Base-by-base conservation (phyloP, 108 stramenopile genomes). In the Nitzschia sp. region DNA sequence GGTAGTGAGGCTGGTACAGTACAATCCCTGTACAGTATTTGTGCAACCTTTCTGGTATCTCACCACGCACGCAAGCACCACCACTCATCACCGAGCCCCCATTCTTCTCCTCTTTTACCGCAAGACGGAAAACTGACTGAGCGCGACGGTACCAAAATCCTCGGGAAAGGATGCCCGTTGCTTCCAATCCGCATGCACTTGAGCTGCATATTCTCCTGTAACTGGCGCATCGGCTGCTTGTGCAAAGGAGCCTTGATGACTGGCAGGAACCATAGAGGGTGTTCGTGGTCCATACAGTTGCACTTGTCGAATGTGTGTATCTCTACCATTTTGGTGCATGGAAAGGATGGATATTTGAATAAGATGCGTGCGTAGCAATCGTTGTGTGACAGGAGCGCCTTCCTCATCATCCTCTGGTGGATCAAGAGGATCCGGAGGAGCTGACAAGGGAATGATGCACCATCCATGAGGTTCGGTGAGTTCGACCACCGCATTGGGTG, bases 271-370 rank as follows among this genome's bases (percentile, higher is more conserved):
- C 21, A 42, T 21, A 15, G 17, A 39, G 22, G 61, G 34, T 5
- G 75, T 76, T 73, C 84, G 64, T 9, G 94, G 91, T 20, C 96
- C 96, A 69, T 87, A 97, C 34, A 97, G 53, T 58, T 94, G 90
- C n/a, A 94, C 89, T 67, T 95, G 93, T 43, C 97, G 85, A 14
- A 97, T 85, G 67, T 98, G 97, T 7, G 96, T 97, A 70, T 98
- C 97, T 34, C 95, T 73, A 22, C 97, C 97, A 79, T 98, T 98
- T 77, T 98, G 97, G 73, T 97, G 96, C 97, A 98, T 98, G 48
- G 90, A 80, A 8, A 86, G 56, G 19, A 98, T 81, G 25, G 90
- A 80, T 19, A 98, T 92, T 66, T 97, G 95, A 21, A 98, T 67
- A 52, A 96, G 79, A 74, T 95, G 93, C 10, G 96, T 86, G 12